Evolutionary conservation across 768 basidiomycete species (phyloP), one percentile per base, ranked within the genome.

Genomic region (Coprinellus micaceus): DNA sequence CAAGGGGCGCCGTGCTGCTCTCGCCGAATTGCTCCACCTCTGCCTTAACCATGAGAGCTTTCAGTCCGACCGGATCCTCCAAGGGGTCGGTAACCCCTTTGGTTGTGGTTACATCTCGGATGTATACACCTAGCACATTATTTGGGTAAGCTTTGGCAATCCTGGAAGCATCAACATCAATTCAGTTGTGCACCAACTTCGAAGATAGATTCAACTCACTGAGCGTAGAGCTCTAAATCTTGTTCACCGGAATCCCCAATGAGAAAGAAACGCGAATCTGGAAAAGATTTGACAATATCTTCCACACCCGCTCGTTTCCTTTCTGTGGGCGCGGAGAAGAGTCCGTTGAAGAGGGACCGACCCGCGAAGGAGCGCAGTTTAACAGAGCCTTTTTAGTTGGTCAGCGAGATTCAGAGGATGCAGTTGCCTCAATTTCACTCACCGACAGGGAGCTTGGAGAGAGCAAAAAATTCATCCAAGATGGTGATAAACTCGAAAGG

Each of bases 201-300:
- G 39, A n/a, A 40, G 19, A 13, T 50, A 13, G 21, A 30, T 22
- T 30, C 30, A 15, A 68, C 76, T n/a, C 61, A 81, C 81, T 83
- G 76, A 13, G 86, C 77, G 67, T 98, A 98, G 1, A 98, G 77
- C 69, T 98, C 94, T 43, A 98, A 72, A 70, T 98, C 96, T 62
- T 97, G 95, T 66, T 98, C 96, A 30, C 95, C 96, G 0, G 87
- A 84, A 68, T 98, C 96, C 6, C 96, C 96, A 39, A 98, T 77
- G 48, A 95, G 81, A 64, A 98, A 70, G 71, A 98, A 97, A 37
- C 71, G 75, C 1, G 89, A 84, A 39, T 83, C 75, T 0, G 84
- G 83, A 67, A 95, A 95, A 2, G 82, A 74, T 37, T 88, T 80
- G 12, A 95, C 73, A 21, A 92, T 76, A 37, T 94, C 90, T n/a